phyloP scores from a whole-genome alignment of 768 basidiomycete genomes.

The Leccinum disarticulatum region DNA sequence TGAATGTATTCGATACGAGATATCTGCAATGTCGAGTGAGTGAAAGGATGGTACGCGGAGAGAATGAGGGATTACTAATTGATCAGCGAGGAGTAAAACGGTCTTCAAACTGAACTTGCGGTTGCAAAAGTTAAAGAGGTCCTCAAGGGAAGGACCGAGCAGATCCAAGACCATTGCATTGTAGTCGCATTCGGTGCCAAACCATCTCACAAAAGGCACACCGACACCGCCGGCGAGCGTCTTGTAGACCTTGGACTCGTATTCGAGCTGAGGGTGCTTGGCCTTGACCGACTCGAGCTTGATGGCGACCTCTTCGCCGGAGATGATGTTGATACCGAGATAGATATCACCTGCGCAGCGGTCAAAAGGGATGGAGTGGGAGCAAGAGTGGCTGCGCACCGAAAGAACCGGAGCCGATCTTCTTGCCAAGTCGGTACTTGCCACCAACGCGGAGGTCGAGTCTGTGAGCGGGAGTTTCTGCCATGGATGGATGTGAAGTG shows the following conservation, averaged over 20 bases:
- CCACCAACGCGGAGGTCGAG: conserved; percentile 88
- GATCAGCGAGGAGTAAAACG: conserved; percentile 93
- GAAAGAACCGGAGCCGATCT: conserved; percentile 98
- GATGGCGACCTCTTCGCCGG: conserved; percentile 99
- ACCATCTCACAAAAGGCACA: conserved; percentile 97
- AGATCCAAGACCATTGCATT: conserved; percentile 99
- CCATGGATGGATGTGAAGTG: conserved; percentile 47
- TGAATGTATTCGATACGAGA: conserved; percentile 99
- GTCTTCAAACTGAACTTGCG: conserved; percentile 98
- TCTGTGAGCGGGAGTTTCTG: conserved; percentile 69
- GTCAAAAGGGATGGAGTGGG: conserved; percentile 9
- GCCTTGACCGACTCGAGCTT: conserved; percentile 99
- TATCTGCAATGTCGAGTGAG: conserved; percentile 55
- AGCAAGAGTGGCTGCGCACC: conserved; percentile 52
- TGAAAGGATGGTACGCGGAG: conserved; percentile 40
- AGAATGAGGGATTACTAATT: conserved; percentile 55
- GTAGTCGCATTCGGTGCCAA: conserved; percentile 96
- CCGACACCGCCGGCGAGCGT: conserved; percentile 99
- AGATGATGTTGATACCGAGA: conserved; percentile 99
- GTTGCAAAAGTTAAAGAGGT: conserved; percentile 93
- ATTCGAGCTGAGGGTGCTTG: conserved; percentile 99
- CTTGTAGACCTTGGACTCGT: conserved; percentile 95
- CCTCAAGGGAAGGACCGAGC: conserved; percentile 87
- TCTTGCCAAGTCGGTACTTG: conserved; percentile 98
- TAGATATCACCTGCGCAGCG: conserved; percentile 85